Percentiles rank a stretch among this genome's conserved stretches.
Evolutionary conservation across 106 monocot species (phyloP).

Genomic region (Dendrobium nobile): DNA sequence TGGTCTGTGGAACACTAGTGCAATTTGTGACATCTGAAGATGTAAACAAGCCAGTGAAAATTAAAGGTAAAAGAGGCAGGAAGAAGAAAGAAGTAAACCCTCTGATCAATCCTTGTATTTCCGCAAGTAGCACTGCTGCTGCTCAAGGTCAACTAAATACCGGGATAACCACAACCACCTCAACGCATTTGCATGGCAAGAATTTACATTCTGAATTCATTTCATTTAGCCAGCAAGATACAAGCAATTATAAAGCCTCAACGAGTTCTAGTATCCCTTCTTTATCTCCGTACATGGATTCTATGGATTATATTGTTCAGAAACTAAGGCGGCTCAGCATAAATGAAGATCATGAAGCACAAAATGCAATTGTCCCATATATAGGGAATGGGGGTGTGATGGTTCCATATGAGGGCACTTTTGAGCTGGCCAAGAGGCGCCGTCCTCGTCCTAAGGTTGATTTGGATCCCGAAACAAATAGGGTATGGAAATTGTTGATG

Average conservation of each 20-base stretch:
- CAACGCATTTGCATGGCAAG: neutral
- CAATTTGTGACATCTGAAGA: conserved; percentile 8
- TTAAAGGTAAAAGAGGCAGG: conserved; percentile 6
- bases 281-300: conserved; percentile 7
- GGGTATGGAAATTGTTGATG: conserved; percentile 88
- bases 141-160: neutral
- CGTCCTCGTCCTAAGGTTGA: conserved; percentile 59
- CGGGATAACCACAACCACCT: neutral
- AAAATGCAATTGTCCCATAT: conserved; percentile 55
- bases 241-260: conserved; percentile 8
- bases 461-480: conserved; percentile 62
- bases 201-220: neutral
- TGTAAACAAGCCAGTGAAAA: conserved; percentile 14
- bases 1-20: conserved; percentile 4
- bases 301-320: conserved; percentile 35
- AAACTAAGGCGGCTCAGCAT: conserved; percentile 44
- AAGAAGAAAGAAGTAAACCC: conserved; percentile 19
- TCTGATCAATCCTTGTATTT: neutral
- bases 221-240: conserved; percentile 8
- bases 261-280: neutral
- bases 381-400: conserved; percentile 20
- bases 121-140: conserved; percentile 3
- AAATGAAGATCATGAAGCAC: conserved; percentile 15
- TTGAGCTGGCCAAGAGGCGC: conserved; percentile 28
- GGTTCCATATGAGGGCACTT: conserved; percentile 28